These are phyloP conservation scores for Annona squamosa DNA, from an alignment of 164 flowering plant genomes.

Conservation along the genomic window DNA sequence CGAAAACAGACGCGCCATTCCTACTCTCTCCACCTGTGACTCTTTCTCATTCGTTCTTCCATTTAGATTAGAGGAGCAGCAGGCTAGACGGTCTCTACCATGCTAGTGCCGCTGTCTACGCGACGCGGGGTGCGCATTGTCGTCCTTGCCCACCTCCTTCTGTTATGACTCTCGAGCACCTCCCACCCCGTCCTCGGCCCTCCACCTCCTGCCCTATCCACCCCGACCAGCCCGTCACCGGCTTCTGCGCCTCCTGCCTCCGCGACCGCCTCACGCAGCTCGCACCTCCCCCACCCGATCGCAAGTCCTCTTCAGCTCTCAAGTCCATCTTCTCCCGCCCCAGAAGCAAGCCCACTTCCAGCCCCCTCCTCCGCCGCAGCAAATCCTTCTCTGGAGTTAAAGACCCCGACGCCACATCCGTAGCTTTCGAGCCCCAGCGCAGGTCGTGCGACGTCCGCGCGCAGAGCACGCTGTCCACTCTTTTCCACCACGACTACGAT, in stretches of 20 bases:
- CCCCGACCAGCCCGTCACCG: constrained; percentile 58
- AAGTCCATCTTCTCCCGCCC: constrained; percentile 6
- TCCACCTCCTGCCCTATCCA: constrained; percentile 52
- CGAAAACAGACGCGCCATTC: not conserved
- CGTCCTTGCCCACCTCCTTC: not conserved
- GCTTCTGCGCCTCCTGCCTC: constrained; percentile 83
- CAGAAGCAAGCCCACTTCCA: constrained; percentile 8
- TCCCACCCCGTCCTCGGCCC: constrained; percentile 25
- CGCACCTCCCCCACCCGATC: constrained; percentile 17
- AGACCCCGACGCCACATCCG: constrained; percentile 49
- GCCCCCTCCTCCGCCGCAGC: constrained; percentile 73
- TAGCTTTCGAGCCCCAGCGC: constrained; percentile 68
- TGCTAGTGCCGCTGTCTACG: constrained; percentile 8
- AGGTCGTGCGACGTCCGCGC: constrained; percentile 81
- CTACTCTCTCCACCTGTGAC: not conserved
- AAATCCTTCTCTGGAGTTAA: constrained; percentile 56
- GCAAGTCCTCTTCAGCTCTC: not conserved
- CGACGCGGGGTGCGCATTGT: constrained; percentile 13
- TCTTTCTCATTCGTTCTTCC: not conserved
- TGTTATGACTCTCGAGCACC: constrained; percentile 22
- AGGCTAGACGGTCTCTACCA: not conserved
- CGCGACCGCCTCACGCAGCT: constrained; percentile 74
- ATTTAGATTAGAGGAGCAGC: no score
- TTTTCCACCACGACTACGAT: not conserved
- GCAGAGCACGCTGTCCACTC: constrained; percentile 32